These are phyloP conservation scores for Colletotrichum sp. DNA, from an alignment of 2,329 filamentous ascomycete species.

Conservation along the genomic window DNA sequence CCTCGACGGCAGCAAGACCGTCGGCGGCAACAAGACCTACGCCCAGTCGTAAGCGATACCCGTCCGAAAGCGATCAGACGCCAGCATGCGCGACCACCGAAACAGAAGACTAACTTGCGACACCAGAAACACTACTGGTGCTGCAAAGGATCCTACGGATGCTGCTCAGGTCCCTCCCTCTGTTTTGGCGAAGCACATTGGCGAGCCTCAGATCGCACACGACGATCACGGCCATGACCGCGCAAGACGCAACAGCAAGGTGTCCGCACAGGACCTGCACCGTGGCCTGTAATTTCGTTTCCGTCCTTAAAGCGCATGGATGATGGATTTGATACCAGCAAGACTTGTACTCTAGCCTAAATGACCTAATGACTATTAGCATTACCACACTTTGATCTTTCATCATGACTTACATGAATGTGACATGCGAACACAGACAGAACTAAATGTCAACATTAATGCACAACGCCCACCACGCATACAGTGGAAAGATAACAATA, in stretches of 20 bases:
- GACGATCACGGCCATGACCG: slow-evolving; percentile 47
- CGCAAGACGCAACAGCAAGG: slow-evolving; percentile 48
- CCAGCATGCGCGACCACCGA: slow-evolving; percentile 1
- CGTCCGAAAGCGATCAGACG: slow-evolving; percentile 2
- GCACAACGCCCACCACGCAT: too few relatives aligned
- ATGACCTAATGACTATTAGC: slow-evolving; percentile 14
- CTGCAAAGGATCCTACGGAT: slow-evolving; percentile 54
- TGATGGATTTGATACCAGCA: slow-evolving; percentile 10
- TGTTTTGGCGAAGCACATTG: slow-evolving; percentile 51
- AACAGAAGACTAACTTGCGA: slow-evolving; percentile 21
- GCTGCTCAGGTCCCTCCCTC: slow-evolving; percentile 64
- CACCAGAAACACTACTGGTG: slow-evolving; percentile 13
- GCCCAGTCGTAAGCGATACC: slow-evolving; percentile 38
- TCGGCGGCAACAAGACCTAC: slow-evolving; percentile 57
- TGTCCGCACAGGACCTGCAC: slow-evolving; percentile 53
- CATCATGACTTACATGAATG: background rate
- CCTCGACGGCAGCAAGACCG: slow-evolving; percentile 58
- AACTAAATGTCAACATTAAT: too few relatives aligned
- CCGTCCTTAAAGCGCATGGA: background rate
- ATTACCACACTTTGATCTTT: background rate
- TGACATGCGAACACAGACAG: background rate
- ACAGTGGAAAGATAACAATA: too few relatives aligned
- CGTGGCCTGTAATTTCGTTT: slow-evolving; percentile 44
- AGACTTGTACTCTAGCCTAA: slow-evolving; percentile 6
- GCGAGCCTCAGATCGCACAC: slow-evolving; percentile 50